These are phyloP conservation scores for Nemania sp. DNA, from an alignment of 2,329 filamentous ascomycete species.

Conservation along the genomic window DNA sequence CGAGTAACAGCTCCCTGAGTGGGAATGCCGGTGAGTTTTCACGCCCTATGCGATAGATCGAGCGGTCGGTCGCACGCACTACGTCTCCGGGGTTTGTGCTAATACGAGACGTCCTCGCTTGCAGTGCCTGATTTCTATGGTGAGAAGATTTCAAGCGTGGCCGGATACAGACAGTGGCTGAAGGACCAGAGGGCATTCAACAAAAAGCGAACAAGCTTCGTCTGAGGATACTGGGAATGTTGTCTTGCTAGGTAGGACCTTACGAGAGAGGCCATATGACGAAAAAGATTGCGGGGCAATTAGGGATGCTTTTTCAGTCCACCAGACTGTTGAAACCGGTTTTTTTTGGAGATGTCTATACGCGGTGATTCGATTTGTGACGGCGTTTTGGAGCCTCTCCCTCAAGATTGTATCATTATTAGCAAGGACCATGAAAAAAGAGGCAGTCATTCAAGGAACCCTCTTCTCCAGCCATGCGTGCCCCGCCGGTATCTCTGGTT, in stretches of 20 bases:
- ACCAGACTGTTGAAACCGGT: conserved; percentile 13
- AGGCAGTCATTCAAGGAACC: conserved; percentile 34
- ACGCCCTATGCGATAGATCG: too few species aligned
- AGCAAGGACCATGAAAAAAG: conserved; percentile 30
- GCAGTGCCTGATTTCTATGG: conserved; percentile 94
- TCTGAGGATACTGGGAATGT: conserved; percentile 45
- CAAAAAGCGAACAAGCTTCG: conserved; percentile 76
- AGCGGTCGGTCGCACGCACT: neutral
- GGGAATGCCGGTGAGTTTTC: conserved; percentile 71
- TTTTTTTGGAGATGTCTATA: conserved; percentile 19
- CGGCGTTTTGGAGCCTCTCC: conserved; percentile 40
- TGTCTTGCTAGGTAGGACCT: neutral
- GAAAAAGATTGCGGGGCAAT: neutral
- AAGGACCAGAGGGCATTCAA: conserved; percentile 98
- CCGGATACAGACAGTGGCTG: conserved; percentile 90
- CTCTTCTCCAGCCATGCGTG: conserved; percentile 26
- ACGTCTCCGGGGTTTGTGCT: neutral
- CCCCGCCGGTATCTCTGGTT: neutral
- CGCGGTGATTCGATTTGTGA: conserved; percentile 25
- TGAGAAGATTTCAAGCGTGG: conserved; percentile 94
- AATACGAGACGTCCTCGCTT: neutral
- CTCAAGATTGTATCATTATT: conserved; percentile 36
- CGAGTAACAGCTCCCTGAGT: conserved; percentile 77
- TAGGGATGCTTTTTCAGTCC: conserved; percentile 12
- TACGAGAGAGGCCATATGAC: neutral